Evolutionary conservation across 1,139 yeast genomes (phyloP), one percentile per base, ranked within the genome.

Genomic region (Suhomyces panamericanus): DNA sequence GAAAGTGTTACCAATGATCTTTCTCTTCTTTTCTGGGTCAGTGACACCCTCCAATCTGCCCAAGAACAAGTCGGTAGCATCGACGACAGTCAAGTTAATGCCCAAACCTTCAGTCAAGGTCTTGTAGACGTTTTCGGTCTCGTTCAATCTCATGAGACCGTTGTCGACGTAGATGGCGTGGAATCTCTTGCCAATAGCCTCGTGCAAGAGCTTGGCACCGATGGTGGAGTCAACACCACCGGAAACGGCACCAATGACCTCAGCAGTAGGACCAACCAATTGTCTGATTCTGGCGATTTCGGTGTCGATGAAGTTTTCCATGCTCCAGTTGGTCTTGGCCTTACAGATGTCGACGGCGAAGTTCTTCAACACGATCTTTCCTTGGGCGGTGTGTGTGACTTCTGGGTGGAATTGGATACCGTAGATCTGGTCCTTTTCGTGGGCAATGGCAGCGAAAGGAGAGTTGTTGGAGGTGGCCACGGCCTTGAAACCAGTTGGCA

Each of bases 211-310:
- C 77, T 93, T 93, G 55, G 99, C 97, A 55, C 98, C 99, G 51
- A 95, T 99, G 39, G 99, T 93, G 46, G 99, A 93, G 71, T 93
- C 99, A 53, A 95, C 99, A 76, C 99, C 99, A 63, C 99, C 99
- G 49, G 97, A 88, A 58, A 93, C 99, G 46, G 99, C 99, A 73
- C 99, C 99, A 64, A 93, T 93, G 54, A 95, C 99, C 73, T 93
- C 98, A 47, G 96, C 99, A 49, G 91, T 85, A 55, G 96, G 97
- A 48, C 99, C 99, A 55, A 93, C 97, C 58, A 91, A 77, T 50
- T 81, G 77, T 70, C 88, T 81, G 58, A 93, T 95, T 70, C 99
- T 83, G 56, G 88, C 83, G 59, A 93, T 90, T 75, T 95, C 99
- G 51, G 96, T 89, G 60, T 89, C 96, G 61, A 95, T 87, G 69